Evolutionary conservation across 768 basidiomycete species (phyloP), one percentile per base, ranked within the genome.

Genomic region (Tremella mesenterica): DNA sequence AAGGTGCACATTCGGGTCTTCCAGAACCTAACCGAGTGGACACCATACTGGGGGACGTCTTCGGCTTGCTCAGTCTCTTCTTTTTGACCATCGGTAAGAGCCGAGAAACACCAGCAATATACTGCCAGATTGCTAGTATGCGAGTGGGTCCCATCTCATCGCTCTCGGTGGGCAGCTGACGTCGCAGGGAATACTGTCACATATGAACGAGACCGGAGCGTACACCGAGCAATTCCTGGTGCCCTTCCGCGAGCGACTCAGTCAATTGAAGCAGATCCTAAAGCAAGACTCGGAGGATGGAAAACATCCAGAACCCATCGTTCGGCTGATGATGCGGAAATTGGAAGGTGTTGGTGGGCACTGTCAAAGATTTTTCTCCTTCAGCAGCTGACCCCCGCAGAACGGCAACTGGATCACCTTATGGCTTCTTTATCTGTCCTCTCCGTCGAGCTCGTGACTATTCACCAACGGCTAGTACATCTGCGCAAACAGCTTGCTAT

Each of bases 51-150:
- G 84, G 88, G 26, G 95, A 99, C 75, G 93, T 97, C 31, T 97
- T 97, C 76, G 85, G 82, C 67, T 80, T 99, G 45, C 81, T 99
- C 39, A 93, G 90, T 13, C 81, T 99, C 60, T 96, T 95, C 80
- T 99, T 91, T 78, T 83, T 99, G 64, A 95, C 92, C 31, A 91
- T 99, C 57, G 95, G 95, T 38, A 92, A 91, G 77, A 91, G 88
- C 34, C 83, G 84, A 60, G 92, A 96, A 73, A 85, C 85, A 9
- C 92, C 93, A 0, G 93, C 92, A 23, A 89, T 86, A 0, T 99
- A 95, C 73, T 89, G 88, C 58, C 95, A 97, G 67, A 83, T 97
- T 58, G 89, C 90, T 33, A 90, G 85, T 55, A 95, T 99, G 85
- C 78, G 86, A 75, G 91, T 96, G 67, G 80, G 90, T 84, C 10